These are phyloP conservation scores for Boletus subparvulus DNA, from an alignment of 768 basidiomycete genomes.

Conservation along the genomic window DNA sequence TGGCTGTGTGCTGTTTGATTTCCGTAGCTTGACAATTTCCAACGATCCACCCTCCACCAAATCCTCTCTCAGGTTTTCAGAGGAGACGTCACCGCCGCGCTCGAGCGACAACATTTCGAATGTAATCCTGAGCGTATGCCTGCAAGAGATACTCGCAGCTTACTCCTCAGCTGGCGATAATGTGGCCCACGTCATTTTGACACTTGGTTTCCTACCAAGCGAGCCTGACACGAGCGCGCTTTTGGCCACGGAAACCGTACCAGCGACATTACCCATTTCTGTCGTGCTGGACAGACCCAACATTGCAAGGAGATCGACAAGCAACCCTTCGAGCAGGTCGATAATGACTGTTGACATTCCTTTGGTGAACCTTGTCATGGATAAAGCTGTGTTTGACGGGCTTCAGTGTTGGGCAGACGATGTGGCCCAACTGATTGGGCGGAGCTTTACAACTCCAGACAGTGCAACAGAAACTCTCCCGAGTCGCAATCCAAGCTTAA, in stretches of 20 bases:
- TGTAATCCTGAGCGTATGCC: conserved; percentile 39
- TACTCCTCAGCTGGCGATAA: conserved; percentile 41
- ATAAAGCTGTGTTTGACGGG: conserved; percentile 68
- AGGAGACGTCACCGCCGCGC: conserved; percentile 6
- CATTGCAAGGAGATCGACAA: background rate
- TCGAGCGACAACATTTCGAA: conserved; percentile 5
- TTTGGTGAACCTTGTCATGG: conserved; percentile 56
- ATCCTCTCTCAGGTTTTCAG: conserved; percentile 32
- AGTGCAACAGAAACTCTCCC: conserved; percentile 31
- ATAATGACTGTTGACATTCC: conserved; percentile 48
- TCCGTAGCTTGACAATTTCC: conserved; percentile 50
- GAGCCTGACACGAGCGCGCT: conserved; percentile 21
- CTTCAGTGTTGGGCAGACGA: conserved; percentile 92
- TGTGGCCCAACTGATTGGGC: conserved; percentile 66
- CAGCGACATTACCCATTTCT: conserved; percentile 20
- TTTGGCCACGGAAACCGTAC: conserved; percentile 22
- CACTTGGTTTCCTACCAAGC: conserved; percentile 44
- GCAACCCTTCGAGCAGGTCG: conserved; percentile 6
- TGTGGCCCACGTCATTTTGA: conserved; percentile 48
- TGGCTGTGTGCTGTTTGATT: conserved; percentile 64
- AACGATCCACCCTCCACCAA: conserved; percentile 25
- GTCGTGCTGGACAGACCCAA: conserved; percentile 19
- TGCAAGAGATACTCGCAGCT: conserved; percentile 49
- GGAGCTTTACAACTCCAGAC: conserved; percentile 26
- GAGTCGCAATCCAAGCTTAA: conserved; percentile 61